These are phyloP conservation scores for Geotrichum histeridarum DNA, from an alignment of 1,139 yeast genomes.

Conservation along the genomic window DNA sequence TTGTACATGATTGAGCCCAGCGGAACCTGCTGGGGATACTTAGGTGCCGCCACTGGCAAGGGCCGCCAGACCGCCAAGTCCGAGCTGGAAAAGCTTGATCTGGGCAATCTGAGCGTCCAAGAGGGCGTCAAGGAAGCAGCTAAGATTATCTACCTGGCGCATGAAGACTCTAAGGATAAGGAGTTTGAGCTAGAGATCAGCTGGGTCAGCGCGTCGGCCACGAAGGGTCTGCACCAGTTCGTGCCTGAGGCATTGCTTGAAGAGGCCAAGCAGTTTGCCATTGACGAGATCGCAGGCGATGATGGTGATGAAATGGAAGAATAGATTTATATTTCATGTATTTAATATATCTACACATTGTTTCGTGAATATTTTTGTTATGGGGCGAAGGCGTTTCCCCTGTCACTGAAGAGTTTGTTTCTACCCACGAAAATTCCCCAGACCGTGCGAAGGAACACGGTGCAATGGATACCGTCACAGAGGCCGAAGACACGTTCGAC, in stretches of 20 bases:
- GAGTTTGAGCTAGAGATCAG: slow-evolving; percentile 92
- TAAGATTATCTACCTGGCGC: slow-evolving; percentile 84
- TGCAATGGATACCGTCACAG: too few relatives aligned
- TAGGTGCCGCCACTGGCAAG: slow-evolving; percentile 96
- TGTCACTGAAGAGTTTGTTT: too few relatives aligned
- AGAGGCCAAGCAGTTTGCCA: slow-evolving; percentile 79
- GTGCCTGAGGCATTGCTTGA: slow-evolving; percentile 73
- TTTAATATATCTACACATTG: background rate
- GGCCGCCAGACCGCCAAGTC: slow-evolving; percentile 96
- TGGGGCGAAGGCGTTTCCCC: too few relatives aligned
- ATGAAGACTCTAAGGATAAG: slow-evolving; percentile 95
- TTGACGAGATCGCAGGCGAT: slow-evolving; percentile 70
- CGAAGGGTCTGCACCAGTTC: slow-evolving; percentile 73
- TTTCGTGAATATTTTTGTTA: too few relatives aligned
- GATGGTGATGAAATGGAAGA: slow-evolving; percentile 49
- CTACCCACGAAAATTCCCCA: too few relatives aligned
- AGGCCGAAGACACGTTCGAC: slow-evolving; percentile 1
- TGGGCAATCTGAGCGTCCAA: slow-evolving; percentile 59
- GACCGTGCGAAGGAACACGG: too few relatives aligned
- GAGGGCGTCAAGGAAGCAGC: slow-evolving; percentile 95
- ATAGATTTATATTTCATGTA: slow-evolving; percentile 15
- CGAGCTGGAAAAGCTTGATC: slow-evolving; percentile 85
- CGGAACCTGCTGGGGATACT: slow-evolving; percentile 95
- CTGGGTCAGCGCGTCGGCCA: slow-evolving; percentile 75
- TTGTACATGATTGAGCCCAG: slow-evolving; percentile 96